Percentiles rank a stretch among this genome's conserved stretches.
phyloP scores from a whole-genome alignment of 2,329 filamentous ascomycete genomes.

The Pseudonectria foliicola region DNA sequence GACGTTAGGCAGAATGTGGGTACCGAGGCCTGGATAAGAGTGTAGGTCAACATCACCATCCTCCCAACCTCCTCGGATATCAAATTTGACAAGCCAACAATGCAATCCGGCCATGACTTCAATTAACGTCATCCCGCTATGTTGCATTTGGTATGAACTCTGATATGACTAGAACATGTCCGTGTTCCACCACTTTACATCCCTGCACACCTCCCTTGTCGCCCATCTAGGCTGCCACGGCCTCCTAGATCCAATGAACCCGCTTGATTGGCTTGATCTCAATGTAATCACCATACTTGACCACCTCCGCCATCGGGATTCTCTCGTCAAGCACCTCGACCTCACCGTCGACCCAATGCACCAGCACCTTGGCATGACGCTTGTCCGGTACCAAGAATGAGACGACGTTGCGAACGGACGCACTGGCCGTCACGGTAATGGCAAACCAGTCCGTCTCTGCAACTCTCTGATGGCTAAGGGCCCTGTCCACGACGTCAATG shows the following conservation, averaged over 20 bases:
- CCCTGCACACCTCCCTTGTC: background rate
- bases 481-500: slow-evolving; percentile 17
- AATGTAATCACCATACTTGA: slow-evolving; percentile 11
- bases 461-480: slow-evolving; percentile 6
- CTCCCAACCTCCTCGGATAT: too few species aligned
- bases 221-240: background rate
- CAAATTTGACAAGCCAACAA: too few species aligned
- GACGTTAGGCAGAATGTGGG: too few species aligned
- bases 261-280: slow-evolving; percentile 18
- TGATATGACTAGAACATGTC: too few species aligned
- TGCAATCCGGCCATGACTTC: too few species aligned
- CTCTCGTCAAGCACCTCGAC: slow-evolving; percentile 15
- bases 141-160: too few species aligned
- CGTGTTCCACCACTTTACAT: slow-evolving; percentile 1
- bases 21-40: too few species aligned
- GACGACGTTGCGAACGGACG: slow-evolving; percentile 13
- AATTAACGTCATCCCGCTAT: too few species aligned
- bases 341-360: slow-evolving; percentile 21
- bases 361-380: slow-evolving; percentile 17
- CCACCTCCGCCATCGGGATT: slow-evolving; percentile 17
- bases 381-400: slow-evolving; percentile 18
- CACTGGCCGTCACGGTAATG: slow-evolving; percentile 12
- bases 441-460: slow-evolving; percentile 12
- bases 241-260: slow-evolving; percentile 15
- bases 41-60: too few species aligned